phyloP scores from a whole-genome alignment of 805 yeast species.

The Suhomyces emberorum region DNA sequence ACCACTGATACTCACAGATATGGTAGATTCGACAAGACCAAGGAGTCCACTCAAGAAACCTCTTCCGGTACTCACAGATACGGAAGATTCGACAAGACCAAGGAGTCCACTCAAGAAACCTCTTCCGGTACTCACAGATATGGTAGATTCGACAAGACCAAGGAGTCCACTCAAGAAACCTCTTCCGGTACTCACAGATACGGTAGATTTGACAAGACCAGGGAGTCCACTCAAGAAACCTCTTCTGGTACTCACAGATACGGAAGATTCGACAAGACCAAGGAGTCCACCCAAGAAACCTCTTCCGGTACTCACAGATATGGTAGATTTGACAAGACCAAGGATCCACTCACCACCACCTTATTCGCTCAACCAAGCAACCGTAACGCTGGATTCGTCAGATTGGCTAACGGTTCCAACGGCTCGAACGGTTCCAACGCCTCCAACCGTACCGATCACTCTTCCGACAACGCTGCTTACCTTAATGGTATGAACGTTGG shows the following conservation, averaged over 20 bases:
- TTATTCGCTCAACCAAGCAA: constrained; percentile 22
- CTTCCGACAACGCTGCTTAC: constrained; percentile 15
- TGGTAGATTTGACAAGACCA: constrained; percentile 35
- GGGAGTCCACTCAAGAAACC: constrained; percentile 29
- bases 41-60: constrained; percentile 29
- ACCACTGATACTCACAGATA: constrained; percentile 43
- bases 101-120: constrained; percentile 28
- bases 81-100: constrained; percentile 56
- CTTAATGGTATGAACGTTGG: constrained; percentile 24
- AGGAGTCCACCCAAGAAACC: constrained; percentile 24
- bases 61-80: constrained; percentile 44
- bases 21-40: constrained; percentile 55
- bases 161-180: constrained; percentile 28
- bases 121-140: constrained; percentile 44
- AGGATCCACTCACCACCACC: constrained; percentile 35
- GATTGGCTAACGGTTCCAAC: constrained; percentile 15
- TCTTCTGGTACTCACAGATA: constrained; percentile 44
- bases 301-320: constrained; percentile 27
- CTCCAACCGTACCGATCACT: constrained; percentile 17
- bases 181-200: constrained; percentile 43
- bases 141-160: constrained; percentile 56
- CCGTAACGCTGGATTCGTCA: constrained; percentile 6
- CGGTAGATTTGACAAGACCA: constrained; percentile 56
- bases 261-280: constrained; percentile 56
- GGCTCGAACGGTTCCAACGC: constrained; percentile 21